A percentile compares a stretch with the other conserved stretches of the same genome.
Evolutionary conservation across 805 yeast species (phyloP).

Genomic region (Metschnikowia picachoensis): DNA sequence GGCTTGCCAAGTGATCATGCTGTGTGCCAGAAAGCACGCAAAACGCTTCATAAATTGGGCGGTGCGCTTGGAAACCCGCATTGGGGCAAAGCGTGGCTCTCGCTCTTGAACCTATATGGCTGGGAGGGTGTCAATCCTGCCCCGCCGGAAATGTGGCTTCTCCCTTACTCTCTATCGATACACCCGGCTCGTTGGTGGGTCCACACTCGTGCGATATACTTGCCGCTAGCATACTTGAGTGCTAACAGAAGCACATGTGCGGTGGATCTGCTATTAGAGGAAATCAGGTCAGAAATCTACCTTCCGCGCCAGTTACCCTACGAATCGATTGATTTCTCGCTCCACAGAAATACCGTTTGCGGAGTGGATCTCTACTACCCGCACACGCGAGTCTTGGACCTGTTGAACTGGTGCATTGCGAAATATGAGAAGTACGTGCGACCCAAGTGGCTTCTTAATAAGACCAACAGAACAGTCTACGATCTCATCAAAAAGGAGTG

Average conservation of each 20-base stretch:
- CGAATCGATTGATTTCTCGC: constrained; percentile 60
- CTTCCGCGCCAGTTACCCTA: constrained; percentile 45
- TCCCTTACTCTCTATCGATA: constrained; percentile 76
- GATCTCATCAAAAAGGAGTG: constrained; percentile 70
- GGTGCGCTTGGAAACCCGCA: constrained; percentile 92
- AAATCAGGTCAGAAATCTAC: constrained; percentile 79
- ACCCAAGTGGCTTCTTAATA: constrained; percentile 65
- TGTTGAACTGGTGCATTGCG: constrained; percentile 56
- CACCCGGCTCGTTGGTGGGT: constrained; percentile 99
- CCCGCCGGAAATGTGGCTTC: constrained; percentile 89
- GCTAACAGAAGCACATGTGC: constrained; percentile 53
- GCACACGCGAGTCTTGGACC: constrained; percentile 65
- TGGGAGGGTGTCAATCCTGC: constrained; percentile 99
- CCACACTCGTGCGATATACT: constrained; percentile 88
- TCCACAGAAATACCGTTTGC: constrained; percentile 79
- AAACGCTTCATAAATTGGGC: constrained; percentile 66
- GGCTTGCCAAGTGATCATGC: constrained; percentile 76
- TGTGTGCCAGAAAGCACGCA: constrained; percentile 72
- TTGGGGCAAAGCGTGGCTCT: constrained; percentile 96
- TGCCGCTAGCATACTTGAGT: constrained; percentile 80
- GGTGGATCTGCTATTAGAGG: constrained; percentile 58
- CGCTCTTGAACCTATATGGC: constrained; percentile 72
- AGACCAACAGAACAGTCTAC: constrained; percentile 50
- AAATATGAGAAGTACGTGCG: constrained; percentile 68
- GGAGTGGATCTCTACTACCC: constrained; percentile 94